Conservation (phyloP, 306 rosid species). For the Benincasa hispida region DNA sequence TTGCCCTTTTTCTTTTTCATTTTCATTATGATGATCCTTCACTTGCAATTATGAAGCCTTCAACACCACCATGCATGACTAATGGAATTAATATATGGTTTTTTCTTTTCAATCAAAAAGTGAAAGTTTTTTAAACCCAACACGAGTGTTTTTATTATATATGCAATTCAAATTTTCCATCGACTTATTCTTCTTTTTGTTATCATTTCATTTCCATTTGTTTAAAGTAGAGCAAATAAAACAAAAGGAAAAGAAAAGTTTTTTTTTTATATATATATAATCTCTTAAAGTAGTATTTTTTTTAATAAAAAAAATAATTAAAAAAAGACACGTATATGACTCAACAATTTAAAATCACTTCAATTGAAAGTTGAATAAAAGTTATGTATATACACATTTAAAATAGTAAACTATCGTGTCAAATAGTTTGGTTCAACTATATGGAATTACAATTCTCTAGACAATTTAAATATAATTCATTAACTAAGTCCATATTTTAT, state of each 20-base stretch:
- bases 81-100: not conserved
- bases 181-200: not conserved
- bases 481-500: no score
- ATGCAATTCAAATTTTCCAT: not conserved
- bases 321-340: no score
- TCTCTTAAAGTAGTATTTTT: no score
- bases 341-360: no score
- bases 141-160: not conserved
- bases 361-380: no score
- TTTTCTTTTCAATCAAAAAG: not conserved
- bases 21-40: not conserved
- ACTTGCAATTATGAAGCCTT: not conserved
- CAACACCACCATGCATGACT: not conserved
- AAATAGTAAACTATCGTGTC: no score
- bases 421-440: no score
- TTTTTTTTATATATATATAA: no score
- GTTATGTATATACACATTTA: no score
- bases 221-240: not conserved
- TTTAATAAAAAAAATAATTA: no score
- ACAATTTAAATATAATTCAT: no score
- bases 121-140: not conserved
- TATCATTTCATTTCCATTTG: not conserved
- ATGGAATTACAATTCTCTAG: no score
- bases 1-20: not conserved
- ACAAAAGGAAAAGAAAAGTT: not conserved